Evolutionary conservation across 768 basidiomycete species (phyloP).

Genomic region (Cytidiella melzeri): DNA sequence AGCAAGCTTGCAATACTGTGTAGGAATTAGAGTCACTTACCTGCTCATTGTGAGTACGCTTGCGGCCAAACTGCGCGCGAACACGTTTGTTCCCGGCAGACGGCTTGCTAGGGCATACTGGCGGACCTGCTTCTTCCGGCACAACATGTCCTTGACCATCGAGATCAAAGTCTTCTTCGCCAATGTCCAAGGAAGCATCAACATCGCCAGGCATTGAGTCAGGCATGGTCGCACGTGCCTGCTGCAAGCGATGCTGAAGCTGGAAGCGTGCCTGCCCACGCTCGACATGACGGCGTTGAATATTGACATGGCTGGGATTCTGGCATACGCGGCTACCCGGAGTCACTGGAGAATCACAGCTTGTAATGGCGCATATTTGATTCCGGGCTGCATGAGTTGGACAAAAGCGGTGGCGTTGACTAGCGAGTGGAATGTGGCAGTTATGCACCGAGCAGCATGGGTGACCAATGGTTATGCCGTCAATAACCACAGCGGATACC

Average conservation of each 20-base stretch:
- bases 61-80: constrained; percentile 13
- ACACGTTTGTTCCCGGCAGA: too few species aligned
- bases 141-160: too few species aligned
- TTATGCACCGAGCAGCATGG: constrained; percentile 18
- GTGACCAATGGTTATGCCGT: constrained; percentile 21
- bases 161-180: too few species aligned
- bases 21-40: constrained; percentile 18
- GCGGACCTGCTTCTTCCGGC: too few species aligned
- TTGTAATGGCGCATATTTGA: constrained; percentile 2
- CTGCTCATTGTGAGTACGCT: constrained; percentile 22
- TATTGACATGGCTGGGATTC: not conserved
- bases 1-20: too few species aligned
- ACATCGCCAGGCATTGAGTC: too few species aligned
- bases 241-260: not conserved
- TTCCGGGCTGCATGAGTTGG: constrained; percentile 2
- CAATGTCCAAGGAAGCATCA: too few species aligned
- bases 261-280: constrained; percentile 8
- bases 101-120: too few species aligned
- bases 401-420: constrained; percentile 15
- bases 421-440: constrained; percentile 10
- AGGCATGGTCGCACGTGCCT: too few species aligned
- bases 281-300: not conserved
- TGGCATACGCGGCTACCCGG: not conserved
- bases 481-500: too few species aligned
- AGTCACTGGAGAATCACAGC: constrained; percentile 6